Conservation (phyloP, 345 rosid genomes). For the Streptanthus diversifolius region DNA sequence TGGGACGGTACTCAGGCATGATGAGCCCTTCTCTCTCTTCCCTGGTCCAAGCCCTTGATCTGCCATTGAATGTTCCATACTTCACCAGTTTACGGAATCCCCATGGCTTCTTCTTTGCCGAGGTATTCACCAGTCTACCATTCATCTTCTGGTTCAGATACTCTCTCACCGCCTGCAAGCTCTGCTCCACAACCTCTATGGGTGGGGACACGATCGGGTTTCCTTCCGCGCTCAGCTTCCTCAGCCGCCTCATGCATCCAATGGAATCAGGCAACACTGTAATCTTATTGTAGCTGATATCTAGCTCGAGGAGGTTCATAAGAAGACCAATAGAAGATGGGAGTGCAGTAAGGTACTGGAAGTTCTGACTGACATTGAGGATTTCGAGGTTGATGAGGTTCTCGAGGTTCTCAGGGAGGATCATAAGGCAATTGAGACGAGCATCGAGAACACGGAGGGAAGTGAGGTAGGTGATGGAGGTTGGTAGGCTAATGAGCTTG, state of each 20-base stretch:
- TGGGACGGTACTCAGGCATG: slow-evolving; percentile 46
- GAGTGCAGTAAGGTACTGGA: slow-evolving; percentile 57
- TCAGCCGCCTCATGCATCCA: slow-evolving; percentile 65
- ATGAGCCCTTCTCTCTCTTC: slow-evolving; percentile 53
- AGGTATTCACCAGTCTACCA: slow-evolving; percentile 29
- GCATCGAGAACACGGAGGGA: slow-evolving; percentile 57
- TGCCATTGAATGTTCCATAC: slow-evolving; percentile 53
- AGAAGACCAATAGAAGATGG: slow-evolving; percentile 53
- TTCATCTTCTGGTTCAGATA: slow-evolving; percentile 66
- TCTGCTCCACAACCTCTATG: slow-evolving; percentile 57
- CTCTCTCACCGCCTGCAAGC: slow-evolving; percentile 56
- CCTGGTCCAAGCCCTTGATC: slow-evolving; percentile 14
- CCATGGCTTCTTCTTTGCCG: slow-evolving; percentile 61
- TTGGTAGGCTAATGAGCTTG: slow-evolving; percentile 59
- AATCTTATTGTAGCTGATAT: slow-evolving; percentile 76
- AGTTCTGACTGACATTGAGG: slow-evolving; percentile 81
- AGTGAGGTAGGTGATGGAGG: slow-evolving; percentile 60
- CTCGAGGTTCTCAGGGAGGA: slow-evolving; percentile 72
- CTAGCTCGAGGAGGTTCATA: slow-evolving; percentile 62
- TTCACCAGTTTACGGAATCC: slow-evolving; percentile 57
- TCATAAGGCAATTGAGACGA: slow-evolving; percentile 69
- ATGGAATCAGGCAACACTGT: slow-evolving; percentile 60
- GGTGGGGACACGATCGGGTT: slow-evolving; percentile 80
- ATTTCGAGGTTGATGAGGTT: slow-evolving; percentile 64
- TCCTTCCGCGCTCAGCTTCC: slow-evolving; percentile 66